phyloP scores from a whole-genome alignment of 169 alveolate genomes.

The Cryptosporidium ubiquitum region DNA sequence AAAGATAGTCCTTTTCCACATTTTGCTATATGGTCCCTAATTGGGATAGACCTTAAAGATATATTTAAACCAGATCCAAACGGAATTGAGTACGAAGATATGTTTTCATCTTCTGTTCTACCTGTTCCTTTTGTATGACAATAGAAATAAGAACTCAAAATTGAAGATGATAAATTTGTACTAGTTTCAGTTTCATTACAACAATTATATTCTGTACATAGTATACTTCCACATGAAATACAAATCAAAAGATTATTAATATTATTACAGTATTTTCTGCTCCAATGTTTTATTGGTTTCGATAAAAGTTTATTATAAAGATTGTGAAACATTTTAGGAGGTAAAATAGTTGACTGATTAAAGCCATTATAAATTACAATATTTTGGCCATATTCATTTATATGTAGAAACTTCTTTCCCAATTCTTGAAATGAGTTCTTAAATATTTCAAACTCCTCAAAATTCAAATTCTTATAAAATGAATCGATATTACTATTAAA shows the following conservation, averaged over 20 bases:
- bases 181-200: slow-evolving; percentile 35
- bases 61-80: slow-evolving; percentile 37
- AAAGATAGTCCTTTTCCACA: slow-evolving; percentile 63
- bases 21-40: slow-evolving; percentile 43
- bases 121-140: background rate
- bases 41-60: slow-evolving; percentile 19
- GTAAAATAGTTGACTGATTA: slow-evolving; percentile 4
- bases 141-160: slow-evolving; percentile 32
- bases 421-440: background rate
- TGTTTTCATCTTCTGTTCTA: background rate
- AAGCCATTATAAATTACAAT: background rate
- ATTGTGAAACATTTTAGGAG: slow-evolving; percentile 37
- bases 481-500: slow-evolving; percentile 13
- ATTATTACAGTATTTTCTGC: background rate
- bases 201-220: slow-evolving; percentile 40
- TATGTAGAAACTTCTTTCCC: background rate
- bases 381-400: background rate
- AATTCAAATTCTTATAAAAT: background rate
- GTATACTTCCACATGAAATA: slow-evolving; percentile 30
- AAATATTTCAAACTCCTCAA: slow-evolving; percentile 14
- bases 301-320: slow-evolving; percentile 50
- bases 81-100: slow-evolving; percentile 21
- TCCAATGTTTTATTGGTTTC: slow-evolving; percentile 35
- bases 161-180: slow-evolving; percentile 1
- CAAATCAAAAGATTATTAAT: slow-evolving; percentile 36